Conservation (phyloP, 2,329 filamentous ascomycete species). For the Boeremia exigua region DNA sequence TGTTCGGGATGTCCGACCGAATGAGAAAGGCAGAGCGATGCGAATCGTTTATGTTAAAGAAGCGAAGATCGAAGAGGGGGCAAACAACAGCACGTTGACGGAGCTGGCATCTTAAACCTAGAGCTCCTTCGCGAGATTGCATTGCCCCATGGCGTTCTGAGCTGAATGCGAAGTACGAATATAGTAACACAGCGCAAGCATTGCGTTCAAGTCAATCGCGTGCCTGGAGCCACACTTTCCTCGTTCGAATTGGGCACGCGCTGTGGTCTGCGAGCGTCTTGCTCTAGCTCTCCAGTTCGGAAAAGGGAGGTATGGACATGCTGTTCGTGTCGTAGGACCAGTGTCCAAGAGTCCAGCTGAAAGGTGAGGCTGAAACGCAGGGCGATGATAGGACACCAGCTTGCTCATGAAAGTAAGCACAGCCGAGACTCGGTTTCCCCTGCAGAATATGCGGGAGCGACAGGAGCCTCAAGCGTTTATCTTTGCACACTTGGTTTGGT, state of each 20-base stretch:
- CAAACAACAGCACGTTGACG: neutral
- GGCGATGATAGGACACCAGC: neutral
- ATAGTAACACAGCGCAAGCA: neutral
- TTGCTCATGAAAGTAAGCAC: neutral
- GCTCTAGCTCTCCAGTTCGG: neutral
- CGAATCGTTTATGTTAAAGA: too few species aligned
- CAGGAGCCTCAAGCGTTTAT: slow-evolving; percentile 1
- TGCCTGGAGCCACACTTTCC: neutral
- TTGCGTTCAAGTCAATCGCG: neutral
- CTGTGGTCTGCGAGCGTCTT: neutral
- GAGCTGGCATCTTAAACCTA: neutral
- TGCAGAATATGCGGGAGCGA: neutral
- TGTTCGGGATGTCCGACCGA: neutral
- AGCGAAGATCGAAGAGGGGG: neutral
- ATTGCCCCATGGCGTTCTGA: slow-evolving; percentile 4
- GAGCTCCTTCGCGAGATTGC: neutral
- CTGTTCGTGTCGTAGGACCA: neutral
- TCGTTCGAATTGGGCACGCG: neutral
- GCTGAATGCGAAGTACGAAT: slow-evolving; percentile 5
- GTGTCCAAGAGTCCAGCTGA: neutral
- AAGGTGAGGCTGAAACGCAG: neutral
- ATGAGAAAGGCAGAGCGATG: too few species aligned
- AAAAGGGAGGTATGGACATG: neutral
- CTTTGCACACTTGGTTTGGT: too few species aligned
- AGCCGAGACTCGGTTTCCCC: slow-evolving; percentile 3